Evolutionary conservation across 352 stramenopile species (phyloP).

Genomic region (Detonula confervacea): DNA sequence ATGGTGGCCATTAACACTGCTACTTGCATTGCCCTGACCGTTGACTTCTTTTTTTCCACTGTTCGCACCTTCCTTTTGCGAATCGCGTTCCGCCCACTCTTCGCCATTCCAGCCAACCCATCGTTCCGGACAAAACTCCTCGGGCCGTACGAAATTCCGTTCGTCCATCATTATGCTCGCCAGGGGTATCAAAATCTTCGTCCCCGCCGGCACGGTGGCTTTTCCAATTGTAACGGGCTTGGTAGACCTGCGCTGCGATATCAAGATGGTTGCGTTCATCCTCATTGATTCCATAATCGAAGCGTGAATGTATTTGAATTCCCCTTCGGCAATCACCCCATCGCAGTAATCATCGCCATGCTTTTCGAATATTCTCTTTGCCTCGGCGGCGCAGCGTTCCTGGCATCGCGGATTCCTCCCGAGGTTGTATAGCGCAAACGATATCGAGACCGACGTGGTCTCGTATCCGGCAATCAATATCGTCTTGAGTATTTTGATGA

Average conservation of each 20-base stretch:
- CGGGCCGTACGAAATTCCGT: conserved; percentile 52
- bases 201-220: conserved; percentile 31
- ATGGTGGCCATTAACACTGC: too few relatives aligned
- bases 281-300: too few relatives aligned
- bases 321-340: conserved; percentile 49
- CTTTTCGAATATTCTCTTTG: conserved; percentile 30
- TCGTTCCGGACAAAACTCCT: conserved; percentile 57
- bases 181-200: conserved; percentile 31
- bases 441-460: conserved; percentile 86
- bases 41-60: too few relatives aligned
- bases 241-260: too few relatives aligned
- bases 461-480: conserved; percentile 89
- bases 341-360: conserved; percentile 47
- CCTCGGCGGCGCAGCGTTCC: conserved; percentile 42
- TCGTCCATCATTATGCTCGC: conserved; percentile 47
- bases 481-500: conserved; percentile 53
- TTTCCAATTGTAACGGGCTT: too few relatives aligned
- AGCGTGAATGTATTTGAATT: too few relatives aligned
- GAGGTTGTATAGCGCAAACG: conserved; percentile 87
- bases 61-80: conserved; percentile 21
- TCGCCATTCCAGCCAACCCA: conserved; percentile 46
- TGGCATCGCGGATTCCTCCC: conserved; percentile 71
- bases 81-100: conserved; percentile 30
- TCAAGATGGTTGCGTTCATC: too few relatives aligned
- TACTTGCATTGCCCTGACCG: too few relatives aligned